Evolutionary conservation across 2,329 filamentous ascomycete species (phyloP).

Genomic region (Fusarium sublunatum): DNA sequence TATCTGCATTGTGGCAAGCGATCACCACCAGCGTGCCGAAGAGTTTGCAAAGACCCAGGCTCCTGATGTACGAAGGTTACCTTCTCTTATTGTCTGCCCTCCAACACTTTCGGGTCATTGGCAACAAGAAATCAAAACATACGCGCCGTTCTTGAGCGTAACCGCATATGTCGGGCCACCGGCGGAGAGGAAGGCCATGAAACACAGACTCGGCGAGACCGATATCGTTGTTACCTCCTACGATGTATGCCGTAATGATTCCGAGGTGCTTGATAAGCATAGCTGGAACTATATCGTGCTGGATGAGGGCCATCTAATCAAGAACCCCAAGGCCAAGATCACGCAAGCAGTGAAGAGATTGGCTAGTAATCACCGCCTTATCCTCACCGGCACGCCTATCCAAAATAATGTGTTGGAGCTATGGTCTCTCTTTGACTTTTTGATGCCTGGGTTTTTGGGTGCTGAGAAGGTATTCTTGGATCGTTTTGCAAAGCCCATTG

Average conservation of each 20-base stretch:
- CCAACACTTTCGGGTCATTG: conserved; percentile 97
- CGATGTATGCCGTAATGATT: conserved; percentile 96
- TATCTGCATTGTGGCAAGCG: conserved; percentile 96
- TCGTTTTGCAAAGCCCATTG: conserved; percentile 93
- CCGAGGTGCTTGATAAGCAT: conserved; percentile 82
- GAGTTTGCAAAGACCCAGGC: conserved; percentile 87
- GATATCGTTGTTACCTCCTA: conserved; percentile 98
- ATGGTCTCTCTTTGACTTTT: conserved; percentile 98
- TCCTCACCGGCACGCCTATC: conserved; percentile 95
- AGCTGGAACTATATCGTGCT: conserved; percentile 98
- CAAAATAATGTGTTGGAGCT: conserved; percentile 97
- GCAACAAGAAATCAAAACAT: conserved; percentile 97
- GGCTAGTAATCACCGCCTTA: conserved; percentile 91
- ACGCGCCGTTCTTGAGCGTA: conserved; percentile 91
- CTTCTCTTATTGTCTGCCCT: conserved; percentile 94
- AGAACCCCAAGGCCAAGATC: conserved; percentile 97
- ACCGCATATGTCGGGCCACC: conserved; percentile 93
- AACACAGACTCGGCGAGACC: conserved; percentile 76
- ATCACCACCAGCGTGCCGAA: conserved; percentile 92
- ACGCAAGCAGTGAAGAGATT: conserved; percentile 92
- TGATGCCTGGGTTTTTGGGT: conserved; percentile 98
- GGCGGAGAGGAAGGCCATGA: conserved; percentile 78
- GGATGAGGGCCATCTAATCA: conserved; percentile 97
- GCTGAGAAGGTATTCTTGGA: conserved; percentile 96
- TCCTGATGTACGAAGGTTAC: conserved; percentile 80